phyloP scores from a whole-genome alignment of 768 basidiomycete genomes.

The Russula brevipes region DNA sequence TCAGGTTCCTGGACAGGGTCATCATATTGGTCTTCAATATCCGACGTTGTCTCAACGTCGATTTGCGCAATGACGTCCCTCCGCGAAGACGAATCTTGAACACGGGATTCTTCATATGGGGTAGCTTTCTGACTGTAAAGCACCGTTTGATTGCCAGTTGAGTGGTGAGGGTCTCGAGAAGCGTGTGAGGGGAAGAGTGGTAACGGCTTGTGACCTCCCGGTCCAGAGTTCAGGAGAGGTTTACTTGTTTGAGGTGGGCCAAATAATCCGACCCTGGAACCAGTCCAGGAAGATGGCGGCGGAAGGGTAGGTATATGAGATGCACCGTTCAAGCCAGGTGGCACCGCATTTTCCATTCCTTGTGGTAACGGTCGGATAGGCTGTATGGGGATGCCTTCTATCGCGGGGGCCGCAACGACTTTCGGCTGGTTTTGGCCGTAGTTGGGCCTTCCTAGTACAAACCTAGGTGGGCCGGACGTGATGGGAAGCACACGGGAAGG shows the following conservation, averaged over 20 bases:
- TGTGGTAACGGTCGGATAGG: not conserved
- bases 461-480: conserved; percentile 7
- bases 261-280: not conserved
- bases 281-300: not conserved
- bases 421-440: conserved; percentile 3
- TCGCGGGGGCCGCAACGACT: not conserved
- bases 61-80: not conserved
- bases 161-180: not conserved
- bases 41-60: not conserved
- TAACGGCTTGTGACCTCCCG: conserved; percentile 2
- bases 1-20: not conserved
- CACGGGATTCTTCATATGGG: not conserved
- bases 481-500: conserved; percentile 29
- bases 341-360: not conserved
- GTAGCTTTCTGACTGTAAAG: not conserved
- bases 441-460: conserved; percentile 20
- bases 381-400: not conserved
- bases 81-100: not conserved
- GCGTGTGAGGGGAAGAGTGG: conserved; percentile 7
- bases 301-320: not conserved
- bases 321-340: conserved; percentile 11
- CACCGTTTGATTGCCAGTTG: not conserved
- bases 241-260: conserved; percentile 9
- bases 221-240: conserved; percentile 2
- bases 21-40: not conserved